Evolutionary conservation across 805 yeast genomes (phyloP).

Genomic region (Pichia californica): DNA sequence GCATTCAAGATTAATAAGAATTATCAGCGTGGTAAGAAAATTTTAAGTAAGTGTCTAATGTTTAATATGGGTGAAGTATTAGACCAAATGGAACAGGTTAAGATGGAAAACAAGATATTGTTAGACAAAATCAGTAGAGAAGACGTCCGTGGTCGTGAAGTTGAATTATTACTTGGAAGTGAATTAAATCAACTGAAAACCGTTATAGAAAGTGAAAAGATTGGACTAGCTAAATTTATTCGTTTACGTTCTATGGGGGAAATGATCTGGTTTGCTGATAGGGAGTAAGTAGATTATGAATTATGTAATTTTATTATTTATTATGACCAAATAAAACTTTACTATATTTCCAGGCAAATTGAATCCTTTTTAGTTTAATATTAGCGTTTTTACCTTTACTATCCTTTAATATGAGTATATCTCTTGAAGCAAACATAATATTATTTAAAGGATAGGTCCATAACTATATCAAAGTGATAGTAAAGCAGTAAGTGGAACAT

Average conservation of each 20-base stretch:
- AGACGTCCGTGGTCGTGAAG: conserved; percentile 81
- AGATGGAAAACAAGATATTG: conserved; percentile 56
- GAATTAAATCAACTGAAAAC: conserved; percentile 68
- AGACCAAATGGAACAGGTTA: conserved; percentile 43
- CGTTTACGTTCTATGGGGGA: conserved; percentile 55
- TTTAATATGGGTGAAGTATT: conserved; percentile 49
- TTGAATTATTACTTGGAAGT: conserved; percentile 61
- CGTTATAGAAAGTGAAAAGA: conserved; percentile 52
- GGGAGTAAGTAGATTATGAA: conserved; percentile 7
- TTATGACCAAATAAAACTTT: not conserved
- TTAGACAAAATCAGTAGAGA: conserved; percentile 80
- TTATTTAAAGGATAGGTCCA: no score
- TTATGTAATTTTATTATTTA: not conserved
- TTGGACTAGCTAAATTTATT: conserved; percentile 45
- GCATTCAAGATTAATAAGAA: conserved; percentile 46
- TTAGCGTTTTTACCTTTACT: no score
- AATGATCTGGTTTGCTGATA: conserved; percentile 35
- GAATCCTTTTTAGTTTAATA: no score
- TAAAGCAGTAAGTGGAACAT: no score
- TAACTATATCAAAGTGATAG: no score
- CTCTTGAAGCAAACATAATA: no score
- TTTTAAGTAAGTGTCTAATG: conserved; percentile 37
- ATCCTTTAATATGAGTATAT: no score
- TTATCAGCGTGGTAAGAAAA: conserved; percentile 28
- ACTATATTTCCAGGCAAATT: no score